Evolutionary conservation across 2,329 filamentous ascomycete species (phyloP), one percentile per base, ranked within the genome.

Genomic region (Colletotrichum trifolii): DNA sequence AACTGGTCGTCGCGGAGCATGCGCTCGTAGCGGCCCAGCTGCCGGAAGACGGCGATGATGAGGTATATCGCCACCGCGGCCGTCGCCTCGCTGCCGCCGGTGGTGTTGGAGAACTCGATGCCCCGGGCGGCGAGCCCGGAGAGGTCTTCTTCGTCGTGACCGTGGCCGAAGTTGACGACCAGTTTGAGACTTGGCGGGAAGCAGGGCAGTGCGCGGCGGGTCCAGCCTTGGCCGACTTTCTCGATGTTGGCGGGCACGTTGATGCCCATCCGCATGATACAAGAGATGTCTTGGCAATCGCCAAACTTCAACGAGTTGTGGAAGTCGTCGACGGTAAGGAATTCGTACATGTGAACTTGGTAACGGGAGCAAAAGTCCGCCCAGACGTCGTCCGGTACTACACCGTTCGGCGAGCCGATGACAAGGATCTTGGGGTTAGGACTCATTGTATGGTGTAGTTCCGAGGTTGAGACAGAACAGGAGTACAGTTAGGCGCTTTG

Each of bases 1-100:
- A 61, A 55, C 13, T 53, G 48, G 4, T 36, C 42, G 1, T 54
- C 8, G 6, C 54, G 54, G 3, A 64, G 34, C 60, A 54, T 64
- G 6, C 42, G 40, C 12, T 64, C 54, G 33, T 59, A 59, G 11
- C 25, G 36, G 13, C 25, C 36, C 1, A 59, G 47, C 47, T 59
- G 55, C 9, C 47, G 60, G 8, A 59, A 64, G 8, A 38, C 48
- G 2, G 54, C 43, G 36, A 64, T 59, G 35, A 64, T 40, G 17
- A 59, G 54, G 25, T 53, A 59, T 1, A 40, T 15, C 15, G 47
- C 60, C 11, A 59, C 54, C 6, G 48, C 54, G 6, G 60, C 60
- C 3, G 60, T 64, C 13, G 60, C 47, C 8, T 54, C 60, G 42
- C 40, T 59, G 25, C 60, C 60, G 15, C 54, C 60, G 4, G 54